Conservation (phyloP, 1,284 basidiomycete genomes). For the Pseudozyma sp. region DNA sequence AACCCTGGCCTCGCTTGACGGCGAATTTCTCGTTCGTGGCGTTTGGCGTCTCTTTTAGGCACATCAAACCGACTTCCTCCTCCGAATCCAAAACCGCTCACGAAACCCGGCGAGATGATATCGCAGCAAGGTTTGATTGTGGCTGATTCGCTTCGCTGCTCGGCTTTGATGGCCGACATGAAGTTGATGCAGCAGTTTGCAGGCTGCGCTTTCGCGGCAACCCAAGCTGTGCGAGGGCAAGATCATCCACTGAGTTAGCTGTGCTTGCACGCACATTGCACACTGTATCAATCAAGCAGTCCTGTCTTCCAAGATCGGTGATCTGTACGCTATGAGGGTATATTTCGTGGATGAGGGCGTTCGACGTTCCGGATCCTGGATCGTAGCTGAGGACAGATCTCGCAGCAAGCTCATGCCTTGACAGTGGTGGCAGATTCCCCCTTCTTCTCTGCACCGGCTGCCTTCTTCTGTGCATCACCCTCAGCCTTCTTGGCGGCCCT, state of each 20-base stretch:
- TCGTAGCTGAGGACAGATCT: no score
- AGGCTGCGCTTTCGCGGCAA: neutral
- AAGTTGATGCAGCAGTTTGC: neutral
- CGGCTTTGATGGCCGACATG: neutral
- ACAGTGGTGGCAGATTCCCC: constrained; percentile 12
- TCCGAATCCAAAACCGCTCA: no score
- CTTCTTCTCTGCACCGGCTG: constrained; percentile 16
- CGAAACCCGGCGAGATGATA: no score
- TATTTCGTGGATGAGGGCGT: no score
- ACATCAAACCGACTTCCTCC: no score
- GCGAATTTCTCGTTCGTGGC: neutral
- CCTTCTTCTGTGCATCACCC: constrained; percentile 13
- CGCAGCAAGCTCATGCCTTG: neutral
- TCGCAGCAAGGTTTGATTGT: neutral
- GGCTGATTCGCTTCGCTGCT: neutral
- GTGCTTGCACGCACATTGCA: no score
- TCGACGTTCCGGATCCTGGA: no score
- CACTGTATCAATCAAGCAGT: no score
- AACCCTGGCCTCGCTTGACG: neutral
- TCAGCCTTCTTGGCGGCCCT: constrained; percentile 22
- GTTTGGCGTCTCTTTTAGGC: neutral
- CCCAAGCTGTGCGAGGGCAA: no score
- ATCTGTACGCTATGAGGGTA: no score
- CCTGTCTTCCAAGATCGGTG: no score
- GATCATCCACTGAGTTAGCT: no score